Conservation (phyloP, 192 early-diverging fungal genomes). For the Chytriomyces sp. region DNA sequence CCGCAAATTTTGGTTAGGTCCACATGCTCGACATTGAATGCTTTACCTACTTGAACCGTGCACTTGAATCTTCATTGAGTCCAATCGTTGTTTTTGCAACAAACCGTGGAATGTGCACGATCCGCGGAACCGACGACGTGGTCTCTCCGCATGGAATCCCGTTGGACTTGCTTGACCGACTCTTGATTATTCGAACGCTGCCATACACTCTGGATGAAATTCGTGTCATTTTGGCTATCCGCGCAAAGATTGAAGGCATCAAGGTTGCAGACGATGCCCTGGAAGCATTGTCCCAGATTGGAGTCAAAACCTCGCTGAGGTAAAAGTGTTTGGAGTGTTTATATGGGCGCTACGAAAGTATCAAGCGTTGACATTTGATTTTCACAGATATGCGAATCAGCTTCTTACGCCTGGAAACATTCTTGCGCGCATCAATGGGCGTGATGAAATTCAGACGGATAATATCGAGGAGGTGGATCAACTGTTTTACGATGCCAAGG, state of each 20-base stretch:
- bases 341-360: constrained; percentile 30
- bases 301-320: constrained; percentile 89
- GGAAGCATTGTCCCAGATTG: constrained; percentile 86
- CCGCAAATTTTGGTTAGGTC: constrained; percentile 70
- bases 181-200: constrained; percentile 92
- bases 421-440: constrained; percentile 84
- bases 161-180: constrained; percentile 91
- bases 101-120: constrained; percentile 92
- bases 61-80: constrained; percentile 91
- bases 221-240: constrained; percentile 85
- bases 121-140: constrained; percentile 63
- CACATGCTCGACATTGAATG: constrained; percentile 99
- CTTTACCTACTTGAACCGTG: constrained; percentile 98
- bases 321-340: constrained; percentile 47
- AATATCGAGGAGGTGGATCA: constrained; percentile 87
- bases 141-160: constrained; percentile 86
- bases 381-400: constrained; percentile 86
- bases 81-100: constrained; percentile 99
- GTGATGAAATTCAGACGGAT: constrained; percentile 76
- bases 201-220: constrained; percentile 87
- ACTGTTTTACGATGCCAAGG: constrained; percentile 89
- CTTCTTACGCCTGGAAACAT: constrained; percentile 90
- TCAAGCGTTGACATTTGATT: not conserved
- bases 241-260: constrained; percentile 94
- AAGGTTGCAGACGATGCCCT: constrained; percentile 86